Percentiles rank a stretch among this genome's conserved stretches.
Evolutionary conservation across 2,329 filamentous ascomycete genomes (phyloP).

Genomic region (Venturia asperata): DNA sequence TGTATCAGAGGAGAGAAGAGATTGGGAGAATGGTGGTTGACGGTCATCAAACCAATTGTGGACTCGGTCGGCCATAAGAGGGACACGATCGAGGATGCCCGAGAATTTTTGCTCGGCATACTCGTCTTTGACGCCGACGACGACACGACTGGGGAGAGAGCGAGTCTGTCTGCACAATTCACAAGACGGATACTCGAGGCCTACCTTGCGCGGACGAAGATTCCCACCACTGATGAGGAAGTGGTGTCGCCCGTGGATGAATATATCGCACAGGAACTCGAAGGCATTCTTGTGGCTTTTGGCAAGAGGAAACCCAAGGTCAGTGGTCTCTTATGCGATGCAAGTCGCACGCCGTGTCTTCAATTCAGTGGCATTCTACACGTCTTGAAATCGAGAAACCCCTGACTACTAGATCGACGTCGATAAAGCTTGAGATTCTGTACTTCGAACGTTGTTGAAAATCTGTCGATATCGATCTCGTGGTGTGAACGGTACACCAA

Average conservation of each 20-base stretch:
- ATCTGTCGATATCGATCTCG: no score
- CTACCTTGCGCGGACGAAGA: constrained; percentile 38
- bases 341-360: constrained; percentile 10
- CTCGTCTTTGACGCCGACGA: constrained; percentile 56
- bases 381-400: no score
- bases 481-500: no score
- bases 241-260: constrained; percentile 38
- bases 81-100: constrained; percentile 55
- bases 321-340: constrained; percentile 11
- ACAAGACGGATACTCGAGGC: constrained; percentile 45
- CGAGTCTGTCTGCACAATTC: constrained; percentile 43
- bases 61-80: constrained; percentile 55
- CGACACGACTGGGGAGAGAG: constrained; percentile 41
- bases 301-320: constrained; percentile 64
- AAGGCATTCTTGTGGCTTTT: constrained; percentile 47
- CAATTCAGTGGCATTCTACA: no score
- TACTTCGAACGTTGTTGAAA: no score
- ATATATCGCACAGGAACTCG: constrained; percentile 42
- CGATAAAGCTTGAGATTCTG: no score
- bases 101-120: constrained; percentile 57
- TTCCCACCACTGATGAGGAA: constrained; percentile 33
- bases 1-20: constrained; percentile 56
- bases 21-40: constrained; percentile 65
- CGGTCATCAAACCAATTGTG: constrained; percentile 51
- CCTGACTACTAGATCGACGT: no score